These are phyloP conservation scores for Colletotrichum truncatum DNA, from an alignment of 2,329 filamentous ascomycete genomes.

Conservation along the genomic window DNA sequence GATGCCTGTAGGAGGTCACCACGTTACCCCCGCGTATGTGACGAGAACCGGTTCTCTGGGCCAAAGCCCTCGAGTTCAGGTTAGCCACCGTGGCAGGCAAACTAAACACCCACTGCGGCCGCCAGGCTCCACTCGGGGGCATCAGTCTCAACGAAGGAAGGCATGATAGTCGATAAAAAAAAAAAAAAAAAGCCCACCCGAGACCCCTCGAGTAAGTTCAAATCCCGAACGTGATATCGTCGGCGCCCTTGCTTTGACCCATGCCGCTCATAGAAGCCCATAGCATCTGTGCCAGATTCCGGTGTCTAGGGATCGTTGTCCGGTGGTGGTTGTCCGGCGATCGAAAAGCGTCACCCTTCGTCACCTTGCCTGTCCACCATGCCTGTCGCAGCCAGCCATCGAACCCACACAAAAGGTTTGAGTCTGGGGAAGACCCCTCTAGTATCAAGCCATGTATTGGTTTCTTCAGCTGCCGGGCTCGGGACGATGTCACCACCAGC, in stretches of 20 bases:
- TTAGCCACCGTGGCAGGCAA: not conserved
- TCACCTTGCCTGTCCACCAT: not conserved
- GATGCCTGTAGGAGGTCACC: not conserved
- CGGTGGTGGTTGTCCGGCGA: not conserved
- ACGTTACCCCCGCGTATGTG: not conserved
- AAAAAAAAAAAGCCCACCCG: too few relatives aligned
- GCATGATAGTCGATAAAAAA: too few relatives aligned
- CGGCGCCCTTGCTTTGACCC: not conserved
- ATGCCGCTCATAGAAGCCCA: not conserved
- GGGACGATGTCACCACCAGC: slow-evolving; percentile 1
- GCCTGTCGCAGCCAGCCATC: not conserved
- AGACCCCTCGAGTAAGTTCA: not conserved
- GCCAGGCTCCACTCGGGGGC: not conserved
- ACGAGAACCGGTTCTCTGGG: slow-evolving; percentile 17
- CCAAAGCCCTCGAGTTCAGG: not conserved
- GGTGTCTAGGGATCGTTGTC: too few relatives aligned
- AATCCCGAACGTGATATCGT: not conserved
- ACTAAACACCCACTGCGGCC: not conserved
- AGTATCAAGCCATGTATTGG: not conserved
- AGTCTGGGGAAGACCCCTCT: not conserved
- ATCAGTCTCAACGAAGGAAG: too few relatives aligned
- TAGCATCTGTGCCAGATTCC: not conserved
- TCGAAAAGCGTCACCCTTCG: not conserved
- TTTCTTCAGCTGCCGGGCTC: slow-evolving; percentile 7
- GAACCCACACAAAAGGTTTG: not conserved